These are phyloP conservation scores for Apiotrichum brassicae DNA, from an alignment of 1,284 basidiomycete species.

Conservation along the genomic window DNA sequence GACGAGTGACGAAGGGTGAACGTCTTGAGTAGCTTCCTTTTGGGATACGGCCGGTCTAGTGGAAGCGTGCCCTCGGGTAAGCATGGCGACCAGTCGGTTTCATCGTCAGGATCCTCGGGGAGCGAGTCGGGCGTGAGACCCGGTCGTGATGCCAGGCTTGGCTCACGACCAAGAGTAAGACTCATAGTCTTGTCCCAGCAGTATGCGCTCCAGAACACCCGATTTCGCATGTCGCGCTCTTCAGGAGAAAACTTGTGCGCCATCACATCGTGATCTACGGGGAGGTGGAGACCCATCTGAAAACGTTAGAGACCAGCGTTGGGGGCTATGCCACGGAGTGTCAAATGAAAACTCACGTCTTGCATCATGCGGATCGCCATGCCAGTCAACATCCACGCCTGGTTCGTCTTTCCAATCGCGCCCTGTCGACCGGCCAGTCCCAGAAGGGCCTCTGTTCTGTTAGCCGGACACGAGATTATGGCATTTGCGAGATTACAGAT, in stretches of 20 bases:
- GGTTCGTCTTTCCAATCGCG: conserved; percentile 9
- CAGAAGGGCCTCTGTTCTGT: conserved; percentile 15
- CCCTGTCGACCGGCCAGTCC: conserved; percentile 7
- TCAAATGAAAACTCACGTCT: conserved; percentile 11
- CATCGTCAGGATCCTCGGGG: conserved; percentile 7
- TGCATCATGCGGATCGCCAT: conserved; percentile 23
- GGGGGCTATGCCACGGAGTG: not conserved
- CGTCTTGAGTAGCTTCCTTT: conserved; percentile 5
- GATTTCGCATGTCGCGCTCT: conserved; percentile 11
- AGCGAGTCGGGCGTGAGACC: conserved; percentile 5
- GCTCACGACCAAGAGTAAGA: conserved; percentile 12
- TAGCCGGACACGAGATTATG: too few relatives aligned
- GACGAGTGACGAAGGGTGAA: conserved; percentile 10
- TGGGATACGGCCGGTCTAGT: conserved; percentile 1
- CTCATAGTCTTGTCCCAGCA: conserved; percentile 19
- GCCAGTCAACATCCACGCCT: conserved; percentile 17
- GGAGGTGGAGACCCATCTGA: conserved; percentile 14
- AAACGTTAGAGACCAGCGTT: conserved; percentile 1
- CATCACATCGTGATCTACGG: conserved; percentile 5
- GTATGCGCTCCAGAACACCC: conserved; percentile 16
- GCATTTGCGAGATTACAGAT: too few relatives aligned
- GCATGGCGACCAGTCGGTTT: conserved; percentile 2
- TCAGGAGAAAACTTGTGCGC: conserved; percentile 6
- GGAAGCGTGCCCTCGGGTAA: not conserved
- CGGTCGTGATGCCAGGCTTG: conserved; percentile 7